A percentile compares a stretch with the other conserved stretches of the same genome.
Conservation (phyloP, 2,329 filamentous ascomycete genomes). For the Plenodomus lindquistii region DNA sequence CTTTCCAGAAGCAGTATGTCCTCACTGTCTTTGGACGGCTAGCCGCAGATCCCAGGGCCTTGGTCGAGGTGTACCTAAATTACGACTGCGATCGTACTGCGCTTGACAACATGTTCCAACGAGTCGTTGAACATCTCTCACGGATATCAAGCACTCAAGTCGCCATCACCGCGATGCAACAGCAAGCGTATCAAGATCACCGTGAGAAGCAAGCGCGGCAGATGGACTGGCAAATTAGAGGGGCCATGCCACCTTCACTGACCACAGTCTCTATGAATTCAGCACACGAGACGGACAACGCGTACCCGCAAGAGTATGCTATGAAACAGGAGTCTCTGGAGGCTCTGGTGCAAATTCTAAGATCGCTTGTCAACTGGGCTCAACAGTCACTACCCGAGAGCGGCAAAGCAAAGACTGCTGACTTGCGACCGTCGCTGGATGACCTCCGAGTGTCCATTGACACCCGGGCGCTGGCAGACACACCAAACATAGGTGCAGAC, state of each 20-base stretch:
- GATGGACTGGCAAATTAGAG: constrained; percentile 82
- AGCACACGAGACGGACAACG: constrained; percentile 62
- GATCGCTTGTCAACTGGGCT: constrained; percentile 93
- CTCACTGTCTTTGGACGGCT: constrained; percentile 83
- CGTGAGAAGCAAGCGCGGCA: constrained; percentile 63
- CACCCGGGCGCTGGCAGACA: constrained; percentile 62
- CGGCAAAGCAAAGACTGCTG: constrained; percentile 47
- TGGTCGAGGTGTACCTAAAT: constrained; percentile 96
- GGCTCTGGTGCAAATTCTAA: constrained; percentile 82
- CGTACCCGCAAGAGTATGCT: constrained; percentile 84
- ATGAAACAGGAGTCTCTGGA: constrained; percentile 90
- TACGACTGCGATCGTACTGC: constrained; percentile 94
- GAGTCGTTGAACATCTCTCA: constrained; percentile 89
- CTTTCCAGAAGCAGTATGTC: constrained; percentile 91
- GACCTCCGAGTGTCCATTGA: constrained; percentile 77
- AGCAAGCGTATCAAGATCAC: constrained; percentile 84
- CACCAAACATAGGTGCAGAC: constrained; percentile 61
- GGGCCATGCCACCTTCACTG: constrained; percentile 83
- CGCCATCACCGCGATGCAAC: constrained; percentile 72
- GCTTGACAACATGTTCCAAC: constrained; percentile 95
- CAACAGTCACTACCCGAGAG: constrained; percentile 63
- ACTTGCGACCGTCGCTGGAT: constrained; percentile 59
- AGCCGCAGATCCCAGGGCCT: constrained; percentile 79
- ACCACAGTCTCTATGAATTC: constrained; percentile 74
- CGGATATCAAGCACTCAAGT: constrained; percentile 82